A percentile compares a stretch with the other conserved stretches of the same genome.
These are phyloP conservation scores for Nothomitra cinnamomea DNA, from an alignment of 2,329 filamentous ascomycete genomes.

Conservation along the genomic window DNA sequence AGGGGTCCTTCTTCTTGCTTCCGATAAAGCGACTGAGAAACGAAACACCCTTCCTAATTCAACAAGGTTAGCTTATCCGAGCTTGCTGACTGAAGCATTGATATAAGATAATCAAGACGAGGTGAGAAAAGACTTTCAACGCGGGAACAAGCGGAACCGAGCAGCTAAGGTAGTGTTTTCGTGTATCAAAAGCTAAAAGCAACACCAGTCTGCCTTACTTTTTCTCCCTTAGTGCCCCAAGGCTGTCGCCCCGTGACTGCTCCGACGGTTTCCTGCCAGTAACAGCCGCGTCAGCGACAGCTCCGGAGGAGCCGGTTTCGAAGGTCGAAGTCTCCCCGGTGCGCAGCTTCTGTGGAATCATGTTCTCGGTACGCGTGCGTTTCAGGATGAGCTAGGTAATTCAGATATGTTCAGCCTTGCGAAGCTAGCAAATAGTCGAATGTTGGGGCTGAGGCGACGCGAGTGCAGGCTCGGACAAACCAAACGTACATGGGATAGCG, in stretches of 20 bases:
- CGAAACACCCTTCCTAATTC: slow-evolving; percentile 61
- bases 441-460: slow-evolving; percentile 1
- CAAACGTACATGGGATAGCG: slow-evolving; percentile 45
- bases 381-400: slow-evolving; percentile 40
- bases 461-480: slow-evolving; percentile 6
- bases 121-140: no score
- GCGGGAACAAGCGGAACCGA: no score
- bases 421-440: neutral
- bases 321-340: slow-evolving; percentile 23
- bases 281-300: slow-evolving; percentile 16
- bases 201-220: neutral
- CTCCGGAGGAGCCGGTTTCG: slow-evolving; percentile 9
- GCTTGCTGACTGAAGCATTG: neutral
- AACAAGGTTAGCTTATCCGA: neutral
- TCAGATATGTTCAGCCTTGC: slow-evolving; percentile 6
- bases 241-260: neutral
- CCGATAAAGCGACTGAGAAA: slow-evolving; percentile 80
- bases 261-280: neutral
- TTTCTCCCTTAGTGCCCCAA: neutral
- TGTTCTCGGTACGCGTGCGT: slow-evolving; percentile 46
- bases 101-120: no score
- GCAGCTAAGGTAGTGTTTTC: no score
- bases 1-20: slow-evolving; percentile 52
- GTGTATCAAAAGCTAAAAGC: neutral
- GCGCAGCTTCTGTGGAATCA: slow-evolving; percentile 38